These are phyloP conservation scores for Parietichytrium sp. DNA, from an alignment of 108 stramenopile species.

Conservation along the genomic window DNA sequence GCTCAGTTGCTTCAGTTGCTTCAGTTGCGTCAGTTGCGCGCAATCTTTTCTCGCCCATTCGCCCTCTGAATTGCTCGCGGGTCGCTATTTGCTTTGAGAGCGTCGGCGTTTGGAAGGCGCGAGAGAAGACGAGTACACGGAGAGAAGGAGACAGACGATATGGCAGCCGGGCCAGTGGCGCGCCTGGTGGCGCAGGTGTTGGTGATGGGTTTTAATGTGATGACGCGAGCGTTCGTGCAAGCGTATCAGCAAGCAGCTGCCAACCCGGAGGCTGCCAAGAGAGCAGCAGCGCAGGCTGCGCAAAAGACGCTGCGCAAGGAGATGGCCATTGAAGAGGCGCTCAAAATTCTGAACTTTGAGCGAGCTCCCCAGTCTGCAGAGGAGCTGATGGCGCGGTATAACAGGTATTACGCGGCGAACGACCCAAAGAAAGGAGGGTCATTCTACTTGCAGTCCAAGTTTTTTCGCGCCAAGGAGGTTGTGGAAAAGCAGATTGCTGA, in stretches of 20 bases:
- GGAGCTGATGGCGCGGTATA: slow-evolving; percentile 52
- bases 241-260: slow-evolving; percentile 61
- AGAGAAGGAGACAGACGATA: no score
- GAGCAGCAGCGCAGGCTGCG: slow-evolving; percentile 54
- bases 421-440: slow-evolving; percentile 85
- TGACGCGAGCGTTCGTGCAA: slow-evolving; percentile 62
- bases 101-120: background rate
- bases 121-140: no score
- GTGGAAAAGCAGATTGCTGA: slow-evolving; percentile 50
- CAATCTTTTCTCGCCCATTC: no score
- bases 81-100: background rate
- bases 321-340: slow-evolving; percentile 54
- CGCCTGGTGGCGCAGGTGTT: slow-evolving; percentile 56
- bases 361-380: slow-evolving; percentile 36
- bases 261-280: slow-evolving; percentile 41
- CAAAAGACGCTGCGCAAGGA: slow-evolving; percentile 40
- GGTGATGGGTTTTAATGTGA: slow-evolving; percentile 49
- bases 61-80: background rate
- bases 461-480: slow-evolving; percentile 87
- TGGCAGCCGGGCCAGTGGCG: slow-evolving; percentile 45
- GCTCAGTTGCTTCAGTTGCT: no score
- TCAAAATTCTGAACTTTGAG: slow-evolving; percentile 62
- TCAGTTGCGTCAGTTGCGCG: no score
- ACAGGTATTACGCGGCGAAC: slow-evolving; percentile 86
- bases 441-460: slow-evolving; percentile 96